A percentile compares a stretch with the other conserved stretches of the same genome.
phyloP scores from a whole-genome alignment of 805 yeast genomes.

The Brettanomyces custersianus region DNA sequence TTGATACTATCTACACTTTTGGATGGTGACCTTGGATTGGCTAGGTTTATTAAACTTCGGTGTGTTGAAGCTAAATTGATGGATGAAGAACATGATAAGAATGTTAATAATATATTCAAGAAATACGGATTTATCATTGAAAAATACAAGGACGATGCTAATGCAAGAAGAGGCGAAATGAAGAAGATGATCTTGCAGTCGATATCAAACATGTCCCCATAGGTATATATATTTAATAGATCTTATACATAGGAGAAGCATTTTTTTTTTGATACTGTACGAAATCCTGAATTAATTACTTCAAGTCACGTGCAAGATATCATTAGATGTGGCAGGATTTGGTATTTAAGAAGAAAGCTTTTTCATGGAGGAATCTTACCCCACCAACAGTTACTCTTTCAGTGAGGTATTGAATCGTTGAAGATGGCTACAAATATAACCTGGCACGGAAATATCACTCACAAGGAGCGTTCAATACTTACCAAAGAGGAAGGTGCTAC shows the following conservation, averaged over 20 bases:
- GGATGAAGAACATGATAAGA: conserved; percentile 14
- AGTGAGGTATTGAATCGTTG: not conserved
- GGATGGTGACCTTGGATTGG: conserved; percentile 22
- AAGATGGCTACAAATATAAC: conserved; percentile 91
- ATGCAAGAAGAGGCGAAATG: conserved; percentile 11
- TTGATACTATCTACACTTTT: conserved; percentile 18
- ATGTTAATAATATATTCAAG: conserved; percentile 19
- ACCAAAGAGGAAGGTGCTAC: conserved; percentile 84
- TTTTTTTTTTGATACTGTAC: not conserved
- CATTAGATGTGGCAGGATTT: too few species aligned
- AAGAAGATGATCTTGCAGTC: conserved; percentile 9
- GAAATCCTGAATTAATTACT: not conserved
- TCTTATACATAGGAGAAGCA: not conserved
- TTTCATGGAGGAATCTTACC: too few species aligned
- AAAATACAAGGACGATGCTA: conserved; percentile 8
- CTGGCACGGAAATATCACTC: conserved; percentile 89
- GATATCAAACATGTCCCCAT: conserved; percentile 12
- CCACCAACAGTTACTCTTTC: too few species aligned
- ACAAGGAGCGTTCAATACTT: conserved; percentile 63
- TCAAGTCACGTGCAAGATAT: not conserved
- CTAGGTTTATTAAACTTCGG: conserved; percentile 23
- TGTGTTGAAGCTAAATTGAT: conserved; percentile 19
- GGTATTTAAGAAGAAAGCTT: too few species aligned
- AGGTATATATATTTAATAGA: conserved; percentile 1
- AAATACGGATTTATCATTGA: conserved; percentile 24